These are phyloP conservation scores for Leishmania arabica DNA, from an alignment of 208 protist genomes.

Conservation along the genomic window DNA sequence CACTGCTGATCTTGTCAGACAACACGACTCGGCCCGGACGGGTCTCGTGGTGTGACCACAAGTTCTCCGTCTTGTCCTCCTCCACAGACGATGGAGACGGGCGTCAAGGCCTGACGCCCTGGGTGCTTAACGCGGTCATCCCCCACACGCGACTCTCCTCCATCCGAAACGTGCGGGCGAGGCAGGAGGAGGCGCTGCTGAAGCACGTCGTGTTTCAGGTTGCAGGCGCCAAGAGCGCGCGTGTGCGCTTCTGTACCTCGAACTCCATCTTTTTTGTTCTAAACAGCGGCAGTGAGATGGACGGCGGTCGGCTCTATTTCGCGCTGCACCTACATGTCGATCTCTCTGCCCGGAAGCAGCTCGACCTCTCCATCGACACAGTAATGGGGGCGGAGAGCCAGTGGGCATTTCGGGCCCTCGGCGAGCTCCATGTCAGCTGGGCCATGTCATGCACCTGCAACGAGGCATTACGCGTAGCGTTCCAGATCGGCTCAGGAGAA, in stretches of 20 bases:
- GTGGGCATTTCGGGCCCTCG: constrained; percentile 53
- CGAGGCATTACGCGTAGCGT: constrained; percentile 50
- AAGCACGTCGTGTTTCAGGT: constrained; percentile 65
- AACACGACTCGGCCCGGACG: constrained; percentile 64
- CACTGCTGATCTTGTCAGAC: constrained; percentile 64
- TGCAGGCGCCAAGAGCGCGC: constrained; percentile 26
- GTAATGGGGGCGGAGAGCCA: constrained; percentile 29
- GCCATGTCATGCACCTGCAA: constrained; percentile 65
- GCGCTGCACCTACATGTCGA: constrained; percentile 49
- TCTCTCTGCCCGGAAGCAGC: constrained; percentile 4
- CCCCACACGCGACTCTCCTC: constrained; percentile 46
- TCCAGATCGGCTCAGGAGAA: constrained; percentile 16
- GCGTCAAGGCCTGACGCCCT: constrained; percentile 53
- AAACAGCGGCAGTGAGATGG: constrained; percentile 57
- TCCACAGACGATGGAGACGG: constrained; percentile 31
- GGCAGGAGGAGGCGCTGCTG: constrained; percentile 50
- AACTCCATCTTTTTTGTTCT: constrained; percentile 62
- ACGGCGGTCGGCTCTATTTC: constrained; percentile 77
- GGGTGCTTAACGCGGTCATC: constrained; percentile 78
- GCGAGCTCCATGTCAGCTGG: constrained; percentile 58
- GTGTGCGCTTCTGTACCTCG: constrained; percentile 41
- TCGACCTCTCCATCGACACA: constrained; percentile 4
- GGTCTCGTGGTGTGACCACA: constrained; percentile 56
- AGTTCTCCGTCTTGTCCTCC: constrained; percentile 35
- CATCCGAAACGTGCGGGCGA: constrained; percentile 19